Conservation (phyloP, 495 filamentous ascomycete species). For the Hypoxylon fragiforme region DNA sequence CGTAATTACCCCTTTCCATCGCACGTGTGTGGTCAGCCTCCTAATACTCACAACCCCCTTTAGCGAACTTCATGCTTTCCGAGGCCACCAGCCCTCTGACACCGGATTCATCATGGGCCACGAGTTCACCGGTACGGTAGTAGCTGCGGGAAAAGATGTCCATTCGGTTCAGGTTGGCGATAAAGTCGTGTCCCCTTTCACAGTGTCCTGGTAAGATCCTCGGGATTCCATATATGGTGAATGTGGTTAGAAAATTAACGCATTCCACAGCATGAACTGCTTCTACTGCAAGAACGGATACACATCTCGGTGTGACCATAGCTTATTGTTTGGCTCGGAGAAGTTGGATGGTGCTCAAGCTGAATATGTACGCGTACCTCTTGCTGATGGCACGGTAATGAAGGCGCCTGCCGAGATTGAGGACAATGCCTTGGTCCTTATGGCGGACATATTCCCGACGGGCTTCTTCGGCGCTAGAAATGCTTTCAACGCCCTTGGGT, state of each 20-base stretch:
- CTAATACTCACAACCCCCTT: background rate
- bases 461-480: conserved; percentile 89
- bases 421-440: conserved; percentile 80
- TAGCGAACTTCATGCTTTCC: conserved; percentile 89
- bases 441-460: conserved; percentile 86
- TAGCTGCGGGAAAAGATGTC: conserved; percentile 67
- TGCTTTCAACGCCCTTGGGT: conserved; percentile 69
- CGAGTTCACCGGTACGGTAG: conserved; percentile 80
- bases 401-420: conserved; percentile 75
- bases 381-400: conserved; percentile 81
- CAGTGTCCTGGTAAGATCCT: conserved; percentile 73
- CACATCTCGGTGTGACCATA: conserved; percentile 81
- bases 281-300: conserved; percentile 87
- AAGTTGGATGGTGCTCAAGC: conserved; percentile 85
- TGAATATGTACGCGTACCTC: conserved; percentile 84
- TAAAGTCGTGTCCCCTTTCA: conserved; percentile 80
- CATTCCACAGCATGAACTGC: conserved; percentile 66
- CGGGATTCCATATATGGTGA: background rate
- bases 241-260: conserved; percentile 6
- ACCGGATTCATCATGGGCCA: conserved; percentile 64
- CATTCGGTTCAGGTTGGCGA: conserved; percentile 75
- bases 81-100: conserved; percentile 69
- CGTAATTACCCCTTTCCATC: conserved; percentile 36
- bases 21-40: conserved; percentile 3
- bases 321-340: conserved; percentile 72